These are phyloP conservation scores for Xylaria sp. DNA, from an alignment of 2,329 filamentous ascomycete genomes.

Conservation along the genomic window DNA sequence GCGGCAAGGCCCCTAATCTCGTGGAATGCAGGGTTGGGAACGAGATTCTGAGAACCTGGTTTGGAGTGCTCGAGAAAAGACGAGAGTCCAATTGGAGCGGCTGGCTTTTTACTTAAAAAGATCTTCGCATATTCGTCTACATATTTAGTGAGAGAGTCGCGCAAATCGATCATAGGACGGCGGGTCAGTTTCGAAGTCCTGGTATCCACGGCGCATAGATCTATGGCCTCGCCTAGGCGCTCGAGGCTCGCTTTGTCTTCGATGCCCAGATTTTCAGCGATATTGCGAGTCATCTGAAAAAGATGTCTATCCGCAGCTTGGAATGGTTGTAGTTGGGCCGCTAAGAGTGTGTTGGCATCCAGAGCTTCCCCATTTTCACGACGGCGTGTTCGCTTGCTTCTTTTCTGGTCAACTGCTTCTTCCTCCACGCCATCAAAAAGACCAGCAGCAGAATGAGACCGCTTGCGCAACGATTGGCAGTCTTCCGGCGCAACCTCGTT, in stretches of 20 bases:
- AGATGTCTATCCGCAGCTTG: conserved; percentile 53
- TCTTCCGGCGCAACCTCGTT: conserved; percentile 31
- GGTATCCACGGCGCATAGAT: conserved; percentile 47
- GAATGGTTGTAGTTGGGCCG: conserved; percentile 51
- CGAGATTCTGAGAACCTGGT: conserved; percentile 46
- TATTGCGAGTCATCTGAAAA: conserved; percentile 50
- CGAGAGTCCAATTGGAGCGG: conserved; percentile 48
- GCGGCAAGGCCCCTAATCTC: conserved; percentile 46
- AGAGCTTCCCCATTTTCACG: conserved; percentile 51
- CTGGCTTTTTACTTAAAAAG: conserved; percentile 49
- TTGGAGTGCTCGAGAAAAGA: conserved; percentile 62
- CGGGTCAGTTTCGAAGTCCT: conserved; percentile 45
- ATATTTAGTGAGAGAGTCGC: conserved; percentile 44
- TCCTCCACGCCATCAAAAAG: conserved; percentile 52
- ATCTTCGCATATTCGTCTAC: conserved; percentile 50
- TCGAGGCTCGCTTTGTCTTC: conserved; percentile 44
- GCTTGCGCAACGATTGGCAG: conserved; percentile 45
- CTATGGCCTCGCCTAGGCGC: conserved; percentile 46
- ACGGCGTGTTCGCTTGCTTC: conserved; percentile 60
- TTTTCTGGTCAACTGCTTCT: conserved; percentile 52
- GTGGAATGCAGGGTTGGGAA: conserved; percentile 45
- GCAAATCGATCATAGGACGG: conserved; percentile 45
- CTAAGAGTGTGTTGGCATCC: conserved; percentile 48
- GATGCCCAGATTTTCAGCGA: conserved; percentile 51
- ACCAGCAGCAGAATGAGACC: conserved; percentile 58